A percentile compares a stretch with the other conserved stretches of the same genome.
Evolutionary conservation across 768 basidiomycete genomes (phyloP).

Genomic region (Podaxis sp.): DNA sequence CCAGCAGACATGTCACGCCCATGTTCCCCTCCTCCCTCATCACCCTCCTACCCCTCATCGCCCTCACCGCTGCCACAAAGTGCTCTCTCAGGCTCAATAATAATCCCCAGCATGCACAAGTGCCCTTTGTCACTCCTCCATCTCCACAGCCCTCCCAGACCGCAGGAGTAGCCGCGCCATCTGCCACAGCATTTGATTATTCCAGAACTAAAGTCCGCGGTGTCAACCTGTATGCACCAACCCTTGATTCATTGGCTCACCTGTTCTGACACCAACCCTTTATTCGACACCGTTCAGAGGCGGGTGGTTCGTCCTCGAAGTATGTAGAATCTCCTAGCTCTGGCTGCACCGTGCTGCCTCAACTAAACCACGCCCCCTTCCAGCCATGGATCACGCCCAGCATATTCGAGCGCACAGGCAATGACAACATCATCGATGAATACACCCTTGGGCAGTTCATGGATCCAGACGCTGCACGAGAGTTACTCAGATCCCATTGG

Average conservation of each 20-base stretch:
- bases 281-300: conserved; percentile 35
- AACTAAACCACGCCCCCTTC: neutral
- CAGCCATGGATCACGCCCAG: conserved; percentile 82
- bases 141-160: neutral
- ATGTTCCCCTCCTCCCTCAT: neutral
- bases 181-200: conserved; percentile 13
- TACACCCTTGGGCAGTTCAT: conserved; percentile 58
- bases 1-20: neutral
- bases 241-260: conserved; percentile 1
- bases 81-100: neutral
- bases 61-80: conserved; percentile 1
- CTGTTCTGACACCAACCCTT: neutral
- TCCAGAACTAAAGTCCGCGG: conserved; percentile 41
- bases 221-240: conserved; percentile 52
- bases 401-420: conserved; percentile 61
- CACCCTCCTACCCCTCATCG: neutral
- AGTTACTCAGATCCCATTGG: conserved; percentile 54
- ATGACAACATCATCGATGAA: conserved; percentile 56
- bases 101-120: neutral
- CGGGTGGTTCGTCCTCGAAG: conserved; percentile 66
- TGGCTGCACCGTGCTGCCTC: neutral
- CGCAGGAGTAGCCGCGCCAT: neutral
- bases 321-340: conserved; percentile 18
- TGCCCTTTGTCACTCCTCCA: neutral
- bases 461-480: conserved; percentile 38